Evolutionary conservation across 495 filamentous ascomycete species (phyloP).

Genomic region (Tricharina praecox): DNA sequence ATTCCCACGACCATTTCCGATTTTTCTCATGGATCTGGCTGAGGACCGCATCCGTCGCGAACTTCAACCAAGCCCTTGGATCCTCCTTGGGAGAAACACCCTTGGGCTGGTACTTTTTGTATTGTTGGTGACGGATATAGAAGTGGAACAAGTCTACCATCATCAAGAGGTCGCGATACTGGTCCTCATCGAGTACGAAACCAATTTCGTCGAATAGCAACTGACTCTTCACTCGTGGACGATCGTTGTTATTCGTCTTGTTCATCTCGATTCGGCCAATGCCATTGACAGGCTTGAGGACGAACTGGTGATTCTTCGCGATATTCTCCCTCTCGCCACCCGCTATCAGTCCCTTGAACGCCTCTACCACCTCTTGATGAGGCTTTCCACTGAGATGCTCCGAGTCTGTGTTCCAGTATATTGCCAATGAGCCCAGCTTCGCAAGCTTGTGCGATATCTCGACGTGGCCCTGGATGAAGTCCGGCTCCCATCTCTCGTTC

Average conservation of each 20-base stretch:
- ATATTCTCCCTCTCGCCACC: conserved; percentile 34
- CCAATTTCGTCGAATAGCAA: conserved; percentile 91
- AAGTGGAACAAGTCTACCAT: conserved; percentile 96
- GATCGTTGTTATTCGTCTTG: conserved; percentile 65
- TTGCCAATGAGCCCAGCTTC: conserved; percentile 64
- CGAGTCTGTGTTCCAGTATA: conserved; percentile 96
- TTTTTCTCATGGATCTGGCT: conserved; percentile 90
- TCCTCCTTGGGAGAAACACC: conserved; percentile 68
- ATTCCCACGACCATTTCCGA: conserved; percentile 79
- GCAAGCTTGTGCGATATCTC: conserved; percentile 81
- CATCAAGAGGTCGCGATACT: conserved; percentile 94
- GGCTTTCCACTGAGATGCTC: conserved; percentile 56
- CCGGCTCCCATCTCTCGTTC: conserved; percentile 79
- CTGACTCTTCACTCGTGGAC: conserved; percentile 76
- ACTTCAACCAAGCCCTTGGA: conserved; percentile 76
- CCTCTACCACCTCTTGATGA: conserved; percentile 57
- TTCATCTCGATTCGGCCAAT: conserved; percentile 82
- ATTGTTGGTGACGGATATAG: conserved; percentile 93
- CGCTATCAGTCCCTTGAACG: conserved; percentile 60
- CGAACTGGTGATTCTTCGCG: conserved; percentile 59
- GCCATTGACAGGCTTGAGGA: conserved; percentile 85
- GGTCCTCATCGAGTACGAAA: conserved; percentile 84
- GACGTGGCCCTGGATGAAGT: conserved; percentile 75
- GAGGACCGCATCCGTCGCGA: conserved; percentile 73
- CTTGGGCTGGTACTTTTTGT: conserved; percentile 84